Conservation (phyloP, 2,329 filamentous ascomycete species). For the Ascochyta lentis region DNA sequence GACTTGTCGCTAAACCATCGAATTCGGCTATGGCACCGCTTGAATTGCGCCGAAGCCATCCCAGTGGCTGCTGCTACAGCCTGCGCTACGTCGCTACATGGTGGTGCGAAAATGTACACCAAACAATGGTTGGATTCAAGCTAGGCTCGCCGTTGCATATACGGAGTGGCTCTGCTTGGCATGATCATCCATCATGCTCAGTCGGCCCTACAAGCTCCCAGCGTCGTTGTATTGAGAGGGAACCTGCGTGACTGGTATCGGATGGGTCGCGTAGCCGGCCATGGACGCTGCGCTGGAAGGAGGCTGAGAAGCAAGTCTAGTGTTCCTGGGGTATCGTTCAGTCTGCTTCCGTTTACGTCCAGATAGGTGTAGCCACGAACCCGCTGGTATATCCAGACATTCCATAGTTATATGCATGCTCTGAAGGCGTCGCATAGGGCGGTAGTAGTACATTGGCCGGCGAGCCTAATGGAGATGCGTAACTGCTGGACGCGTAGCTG, state of each 20-base stretch:
- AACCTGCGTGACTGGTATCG: conserved; percentile 24
- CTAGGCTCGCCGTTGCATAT: not conserved
- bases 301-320: conserved; percentile 37
- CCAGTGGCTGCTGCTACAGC: conserved; percentile 11
- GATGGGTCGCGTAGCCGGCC: conserved; percentile 25
- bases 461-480: conserved; percentile 48
- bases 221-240: conserved; percentile 31
- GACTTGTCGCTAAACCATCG: conserved; percentile 9
- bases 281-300: conserved; percentile 28
- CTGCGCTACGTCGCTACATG: conserved; percentile 3
- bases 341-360: conserved; percentile 50
- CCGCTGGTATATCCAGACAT: conserved; percentile 52
- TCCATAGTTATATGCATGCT: conserved; percentile 51
- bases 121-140: conserved; percentile 6
- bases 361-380: conserved; percentile 54
- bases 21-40: conserved; percentile 9
- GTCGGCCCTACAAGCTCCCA: conserved; percentile 19
- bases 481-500: conserved; percentile 33
- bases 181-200: not conserved
- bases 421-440: conserved; percentile 47
- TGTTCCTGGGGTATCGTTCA: conserved; percentile 53
- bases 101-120: conserved; percentile 4
- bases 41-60: conserved; percentile 10
- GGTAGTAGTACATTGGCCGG: conserved; percentile 41
- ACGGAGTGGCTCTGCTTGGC: conserved; percentile 1